Conservation (phyloP, 2,329 filamentous ascomycete species). For the Neonectria hederae region DNA sequence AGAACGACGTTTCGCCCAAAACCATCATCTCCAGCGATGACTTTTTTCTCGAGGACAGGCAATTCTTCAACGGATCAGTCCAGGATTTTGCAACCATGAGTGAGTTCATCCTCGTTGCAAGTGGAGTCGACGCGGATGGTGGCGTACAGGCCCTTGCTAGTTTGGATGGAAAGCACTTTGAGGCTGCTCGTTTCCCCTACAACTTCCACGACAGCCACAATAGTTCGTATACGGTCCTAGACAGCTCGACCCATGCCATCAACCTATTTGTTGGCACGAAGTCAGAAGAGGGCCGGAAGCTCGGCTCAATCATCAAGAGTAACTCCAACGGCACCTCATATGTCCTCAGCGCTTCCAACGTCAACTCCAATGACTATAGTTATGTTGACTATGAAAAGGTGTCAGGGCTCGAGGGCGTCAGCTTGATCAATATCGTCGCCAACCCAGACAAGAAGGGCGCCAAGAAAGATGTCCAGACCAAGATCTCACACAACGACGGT, state of each 20-base stretch:
- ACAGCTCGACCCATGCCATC: conserved; percentile 92
- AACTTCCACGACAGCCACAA: conserved; percentile 84
- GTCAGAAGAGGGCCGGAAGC: conserved; percentile 69
- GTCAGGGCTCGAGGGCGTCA: conserved; percentile 88
- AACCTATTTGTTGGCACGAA: conserved; percentile 93
- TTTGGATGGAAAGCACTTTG: conserved; percentile 84
- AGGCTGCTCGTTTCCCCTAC: conserved; percentile 83
- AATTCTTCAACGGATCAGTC: conserved; percentile 65
- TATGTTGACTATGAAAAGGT: conserved; percentile 98
- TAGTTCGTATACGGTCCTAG: conserved; percentile 89
- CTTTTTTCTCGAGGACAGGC: conserved; percentile 74
- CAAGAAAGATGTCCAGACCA: conserved; percentile 84
- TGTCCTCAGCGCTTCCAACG: conserved; percentile 80
- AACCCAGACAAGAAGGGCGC: conserved; percentile 80
- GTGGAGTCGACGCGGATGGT: conserved; percentile 65
- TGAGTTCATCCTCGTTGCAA: conserved; percentile 93
- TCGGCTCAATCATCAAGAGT: conserved; percentile 93
- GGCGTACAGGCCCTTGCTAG: conserved; percentile 83
- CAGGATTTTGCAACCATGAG: conserved; percentile 93
- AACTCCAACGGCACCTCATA: conserved; percentile 99
- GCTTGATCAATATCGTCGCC: conserved; percentile 83
- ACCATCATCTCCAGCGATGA: conserved; percentile 82
- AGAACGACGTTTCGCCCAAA: conserved; percentile 68
- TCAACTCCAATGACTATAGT: conserved; percentile 80
- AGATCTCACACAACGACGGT: conserved; percentile 97